A percentile compares a stretch with the other conserved stretches of the same genome.
phyloP scores from a whole-genome alignment of 495 filamentous ascomycete genomes.

The Tuber borchii region DNA sequence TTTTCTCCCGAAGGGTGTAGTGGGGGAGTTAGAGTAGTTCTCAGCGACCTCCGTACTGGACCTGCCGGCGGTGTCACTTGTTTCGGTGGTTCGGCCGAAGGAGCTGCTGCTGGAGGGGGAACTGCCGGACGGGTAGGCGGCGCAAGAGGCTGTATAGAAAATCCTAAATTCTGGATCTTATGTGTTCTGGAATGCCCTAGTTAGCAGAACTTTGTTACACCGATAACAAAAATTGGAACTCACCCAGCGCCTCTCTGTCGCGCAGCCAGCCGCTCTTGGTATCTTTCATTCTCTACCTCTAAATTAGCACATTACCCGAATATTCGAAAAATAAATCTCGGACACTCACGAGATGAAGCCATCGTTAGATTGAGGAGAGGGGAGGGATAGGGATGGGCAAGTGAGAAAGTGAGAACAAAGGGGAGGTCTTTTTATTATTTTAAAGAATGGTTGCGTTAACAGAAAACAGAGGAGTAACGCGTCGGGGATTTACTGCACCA shows the following conservation, averaged over 20 bases:
- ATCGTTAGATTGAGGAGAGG: not conserved
- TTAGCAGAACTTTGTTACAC: not conserved
- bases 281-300: slow-evolving; percentile 17
- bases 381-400: not conserved
- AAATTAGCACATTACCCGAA: not conserved
- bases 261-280: slow-evolving; percentile 32
- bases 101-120: not conserved
- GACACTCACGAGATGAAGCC: slow-evolving; percentile 24
- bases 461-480: not conserved
- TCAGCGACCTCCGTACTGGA: slow-evolving; percentile 9
- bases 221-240: slow-evolving; percentile 11
- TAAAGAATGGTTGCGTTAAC: not conserved
- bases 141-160: slow-evolving; percentile 26
- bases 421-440: not conserved
- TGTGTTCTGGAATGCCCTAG: slow-evolving; percentile 21
- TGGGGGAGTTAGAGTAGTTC: not conserved
- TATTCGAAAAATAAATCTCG: not conserved
- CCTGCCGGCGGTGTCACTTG: slow-evolving; percentile 9
- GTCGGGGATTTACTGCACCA: not conserved
- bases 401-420: not conserved
- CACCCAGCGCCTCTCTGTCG: slow-evolving; percentile 39
- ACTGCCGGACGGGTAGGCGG: not conserved
- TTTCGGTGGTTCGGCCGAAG: slow-evolving; percentile 4
- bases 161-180: slow-evolving; percentile 27
- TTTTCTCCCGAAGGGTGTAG: not conserved